Conservation (phyloP, 192 early-diverging fungal genomes). For the Backusella morwellensis region DNA sequence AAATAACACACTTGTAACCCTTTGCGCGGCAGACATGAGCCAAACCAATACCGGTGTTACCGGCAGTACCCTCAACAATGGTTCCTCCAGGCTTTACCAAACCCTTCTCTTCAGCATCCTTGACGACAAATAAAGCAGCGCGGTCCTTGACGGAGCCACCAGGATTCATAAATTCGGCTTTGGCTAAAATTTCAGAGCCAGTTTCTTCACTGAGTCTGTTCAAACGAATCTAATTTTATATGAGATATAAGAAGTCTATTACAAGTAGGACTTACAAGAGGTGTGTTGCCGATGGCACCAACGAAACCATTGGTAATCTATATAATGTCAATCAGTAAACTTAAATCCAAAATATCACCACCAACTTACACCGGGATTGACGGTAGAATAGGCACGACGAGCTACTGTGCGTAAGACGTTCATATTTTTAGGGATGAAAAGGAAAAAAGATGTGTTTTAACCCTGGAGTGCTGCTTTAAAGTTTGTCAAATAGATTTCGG, state of each 20-base stretch:
- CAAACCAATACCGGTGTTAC: constrained; percentile 95
- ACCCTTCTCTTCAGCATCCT: constrained; percentile 90
- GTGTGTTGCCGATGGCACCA: constrained; percentile 90
- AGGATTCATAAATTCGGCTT: constrained; percentile 98
- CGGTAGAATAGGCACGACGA: constrained; percentile 19
- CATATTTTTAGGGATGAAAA: not conserved
- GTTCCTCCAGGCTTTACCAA: constrained; percentile 85
- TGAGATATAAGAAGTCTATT: not conserved
- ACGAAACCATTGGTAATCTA: constrained; percentile 71
- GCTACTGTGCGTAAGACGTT: constrained; percentile 17
- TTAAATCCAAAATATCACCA: not conserved
- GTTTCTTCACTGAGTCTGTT: constrained; percentile 69
- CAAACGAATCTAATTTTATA: constrained; percentile 58
- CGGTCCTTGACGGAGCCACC: constrained; percentile 97
- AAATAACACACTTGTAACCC: constrained; percentile 95
- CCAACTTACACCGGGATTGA: constrained; percentile 7
- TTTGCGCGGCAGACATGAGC: constrained; percentile 92
- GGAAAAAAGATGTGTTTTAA: not conserved
- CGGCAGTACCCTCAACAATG: constrained; percentile 83
- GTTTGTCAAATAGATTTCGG: not conserved
- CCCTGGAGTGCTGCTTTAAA: not conserved
- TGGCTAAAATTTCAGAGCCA: constrained; percentile 86
- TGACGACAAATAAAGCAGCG: constrained; percentile 90
- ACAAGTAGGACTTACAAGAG: constrained; percentile 59
- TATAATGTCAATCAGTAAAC: not conserved